Evolutionary conservation across 176 grass and related monocot species (phyloP).

Genomic region (Pharus latifolius): DNA sequence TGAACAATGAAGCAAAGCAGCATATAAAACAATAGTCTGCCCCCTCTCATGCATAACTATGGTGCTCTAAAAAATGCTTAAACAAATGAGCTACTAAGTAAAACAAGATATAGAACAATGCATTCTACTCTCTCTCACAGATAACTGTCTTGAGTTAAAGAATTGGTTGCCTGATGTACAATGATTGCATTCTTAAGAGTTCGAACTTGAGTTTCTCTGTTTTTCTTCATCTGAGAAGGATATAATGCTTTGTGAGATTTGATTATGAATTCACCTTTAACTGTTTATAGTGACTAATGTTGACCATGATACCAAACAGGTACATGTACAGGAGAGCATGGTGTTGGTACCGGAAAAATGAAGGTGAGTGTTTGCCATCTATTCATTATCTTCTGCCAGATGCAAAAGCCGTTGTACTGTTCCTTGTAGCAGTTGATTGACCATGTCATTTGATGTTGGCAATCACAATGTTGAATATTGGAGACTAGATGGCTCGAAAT

Average conservation of each 20-base stretch:
- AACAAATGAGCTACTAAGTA: background rate
- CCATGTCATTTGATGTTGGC: background rate
- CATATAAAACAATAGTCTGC: background rate
- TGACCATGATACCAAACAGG: slow-evolving; percentile 28
- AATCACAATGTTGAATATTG: too few relatives aligned
- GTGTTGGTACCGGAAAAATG: slow-evolving; percentile 98
- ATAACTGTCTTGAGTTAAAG: background rate
- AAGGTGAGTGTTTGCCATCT: slow-evolving; percentile 49
- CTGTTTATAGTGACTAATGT: background rate
- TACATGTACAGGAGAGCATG: slow-evolving; percentile 97
- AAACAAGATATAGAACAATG: background rate
- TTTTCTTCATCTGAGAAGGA: background rate
- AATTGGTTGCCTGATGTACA: background rate
- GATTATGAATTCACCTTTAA: background rate
- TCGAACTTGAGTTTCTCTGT: background rate
- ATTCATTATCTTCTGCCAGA: background rate
- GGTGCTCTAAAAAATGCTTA: too few relatives aligned
- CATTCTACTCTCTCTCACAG: background rate
- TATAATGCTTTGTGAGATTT: background rate
- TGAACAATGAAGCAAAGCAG: background rate
- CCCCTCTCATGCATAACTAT: background rate
- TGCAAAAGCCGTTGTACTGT: background rate
- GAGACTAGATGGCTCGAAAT: too few relatives aligned
- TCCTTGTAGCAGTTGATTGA: background rate
- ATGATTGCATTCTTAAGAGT: background rate